Percentiles rank a stretch among this genome's conserved stretches.
phyloP scores from a whole-genome alignment of 495 filamentous ascomycete genomes.

The Polyplosphaeria fusca region DNA sequence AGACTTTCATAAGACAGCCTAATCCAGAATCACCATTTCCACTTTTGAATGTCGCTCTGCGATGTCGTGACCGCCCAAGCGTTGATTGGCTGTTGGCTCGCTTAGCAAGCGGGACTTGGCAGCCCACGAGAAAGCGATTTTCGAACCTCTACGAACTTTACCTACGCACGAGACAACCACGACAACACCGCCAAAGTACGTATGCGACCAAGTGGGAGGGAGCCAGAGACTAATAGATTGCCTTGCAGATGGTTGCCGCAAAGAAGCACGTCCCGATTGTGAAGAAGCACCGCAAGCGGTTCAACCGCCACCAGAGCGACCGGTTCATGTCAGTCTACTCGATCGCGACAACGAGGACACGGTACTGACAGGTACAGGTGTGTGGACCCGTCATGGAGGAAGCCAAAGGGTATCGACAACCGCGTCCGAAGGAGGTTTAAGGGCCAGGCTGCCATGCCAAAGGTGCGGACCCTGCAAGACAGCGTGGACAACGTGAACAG shows the following conservation, averaged over 20 bases:
- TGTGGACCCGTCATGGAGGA: constrained; percentile 86
- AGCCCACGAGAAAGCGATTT: constrained; percentile 10
- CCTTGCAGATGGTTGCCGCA: constrained; percentile 86
- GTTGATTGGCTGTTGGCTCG: constrained; percentile 16
- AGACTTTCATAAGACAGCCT: no score
- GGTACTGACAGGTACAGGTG: constrained; percentile 35
- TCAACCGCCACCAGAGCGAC: constrained; percentile 95
- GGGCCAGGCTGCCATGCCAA: constrained; percentile 93
- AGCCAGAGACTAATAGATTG: no score
- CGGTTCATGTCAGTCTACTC: constrained; percentile 63
- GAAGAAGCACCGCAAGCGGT: constrained; percentile 95
- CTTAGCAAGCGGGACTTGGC: constrained; percentile 20
- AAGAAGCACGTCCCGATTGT: constrained; percentile 99
- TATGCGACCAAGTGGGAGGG: no score
- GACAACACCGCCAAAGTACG: constrained; percentile 28
- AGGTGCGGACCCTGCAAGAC: constrained; percentile 64
- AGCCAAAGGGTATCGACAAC: constrained; percentile 99
- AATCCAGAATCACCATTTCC: no score
- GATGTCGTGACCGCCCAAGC: background rate
- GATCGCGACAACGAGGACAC: background rate
- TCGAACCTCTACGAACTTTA: constrained; percentile 9
- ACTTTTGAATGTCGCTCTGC: no score
- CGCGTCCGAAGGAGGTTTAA: constrained; percentile 87
- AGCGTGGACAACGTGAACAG: no score
- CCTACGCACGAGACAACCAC: constrained; percentile 20